Base-by-base conservation (phyloP, 495 filamentous ascomycete species). In the Thermothielavioides terrestris region DNA sequence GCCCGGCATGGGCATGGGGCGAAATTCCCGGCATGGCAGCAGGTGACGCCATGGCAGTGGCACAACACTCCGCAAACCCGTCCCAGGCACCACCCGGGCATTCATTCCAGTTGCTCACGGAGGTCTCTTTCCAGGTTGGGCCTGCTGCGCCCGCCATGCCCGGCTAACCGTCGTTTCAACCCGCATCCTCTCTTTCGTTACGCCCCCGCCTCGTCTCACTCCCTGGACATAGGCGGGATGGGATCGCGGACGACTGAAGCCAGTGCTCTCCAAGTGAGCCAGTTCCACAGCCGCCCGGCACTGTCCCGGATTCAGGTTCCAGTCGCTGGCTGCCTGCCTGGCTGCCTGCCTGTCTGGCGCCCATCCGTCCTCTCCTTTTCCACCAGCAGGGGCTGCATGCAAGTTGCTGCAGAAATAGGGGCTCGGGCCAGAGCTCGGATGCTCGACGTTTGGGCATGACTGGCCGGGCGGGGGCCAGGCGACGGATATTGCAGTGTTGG, bases 391-490 rank as follows among this genome's bases (percentile, higher is more conserved):
- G 20, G 4, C 22, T 35, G 30, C 28, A 35, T 42, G 47, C 47
- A 50, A n/a, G 21, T 26, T 42, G 37, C 38, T 42, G 47, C 47
- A 37, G 22, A 20, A 42, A 50, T 42, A 36, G 38, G 38, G 47
- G 39, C 31, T 36, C 30, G 11, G 12, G 18, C 31, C 36, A 15
- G 32, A 32, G n/a, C n/a, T n/a, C n/a, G n/a, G 46, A 41, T 32
- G 31, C 27, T 31, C 8, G 25, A 25, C 14, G 36, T 32, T 18
- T 11, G 3, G n/a, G n/a, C n/a, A n/a, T n/a, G n/a, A n/a, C n/a
- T 17, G 18, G 18, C 6, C 30, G 18, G 12, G 14, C 4, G n/a
- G 1, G 12, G 28, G 23, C 34, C 18, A n/a, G 8, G 15, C 21
- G n/a, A n/a, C 26, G 6, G 37, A 11, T 32, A 20, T 22, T 28